Evolutionary conservation across 1,284 basidiomycete species (phyloP).

Genomic region (Sanghuangporus sanghuang): DNA sequence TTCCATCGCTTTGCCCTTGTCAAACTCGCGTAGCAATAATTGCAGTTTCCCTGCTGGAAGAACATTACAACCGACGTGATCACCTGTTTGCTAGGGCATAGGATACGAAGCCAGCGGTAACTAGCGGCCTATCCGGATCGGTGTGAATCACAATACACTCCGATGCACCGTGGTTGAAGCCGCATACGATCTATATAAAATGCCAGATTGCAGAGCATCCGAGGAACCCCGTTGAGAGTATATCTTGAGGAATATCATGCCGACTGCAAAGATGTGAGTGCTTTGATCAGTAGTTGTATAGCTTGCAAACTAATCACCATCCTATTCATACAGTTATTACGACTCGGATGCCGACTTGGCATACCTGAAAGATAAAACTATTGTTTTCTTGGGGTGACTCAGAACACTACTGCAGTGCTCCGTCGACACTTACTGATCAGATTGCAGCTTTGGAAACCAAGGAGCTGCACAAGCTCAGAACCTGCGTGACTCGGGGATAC

Average conservation of each 20-base stretch:
- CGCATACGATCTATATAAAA: neutral
- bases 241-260: conserved; percentile 18
- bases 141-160: neutral
- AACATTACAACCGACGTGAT: neutral
- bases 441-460: conserved; percentile 55
- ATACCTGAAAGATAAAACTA: conserved; percentile 43
- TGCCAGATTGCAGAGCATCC: conserved; percentile 3
- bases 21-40: too few species aligned
- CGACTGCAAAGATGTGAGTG: conserved; percentile 45
- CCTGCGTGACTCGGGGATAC: conserved; percentile 55
- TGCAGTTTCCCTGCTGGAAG: neutral
- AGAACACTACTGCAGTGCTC: neutral
- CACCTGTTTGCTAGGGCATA: conserved; percentile 5
- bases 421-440: conserved; percentile 4
- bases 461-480: conserved; percentile 65
- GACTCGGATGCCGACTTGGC: conserved; percentile 53
- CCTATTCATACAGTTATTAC: conserved; percentile 41
- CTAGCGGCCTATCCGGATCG: neutral
- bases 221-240: neutral
- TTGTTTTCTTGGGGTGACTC: conserved; percentile 56
- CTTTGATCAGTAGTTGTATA: neutral
- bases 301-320: neutral
- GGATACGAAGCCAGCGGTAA: neutral
- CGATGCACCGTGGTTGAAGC: neutral
- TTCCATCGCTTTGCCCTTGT: too few species aligned